phyloP scores from a whole-genome alignment of 371 early-diverging fungal species.

The Sporodiniella umbellata region DNA sequence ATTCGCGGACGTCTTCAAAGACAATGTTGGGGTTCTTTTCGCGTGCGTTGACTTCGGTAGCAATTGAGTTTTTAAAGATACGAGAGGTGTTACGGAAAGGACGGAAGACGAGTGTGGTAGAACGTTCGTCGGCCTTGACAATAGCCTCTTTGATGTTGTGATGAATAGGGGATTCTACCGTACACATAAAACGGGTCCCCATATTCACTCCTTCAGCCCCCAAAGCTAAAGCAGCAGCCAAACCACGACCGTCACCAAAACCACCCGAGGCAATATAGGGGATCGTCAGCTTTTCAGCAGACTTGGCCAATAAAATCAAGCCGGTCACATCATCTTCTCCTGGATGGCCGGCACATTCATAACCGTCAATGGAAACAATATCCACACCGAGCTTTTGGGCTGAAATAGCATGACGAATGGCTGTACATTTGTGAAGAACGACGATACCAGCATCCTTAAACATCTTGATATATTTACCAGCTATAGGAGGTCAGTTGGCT shows the following conservation, averaged over 20 bases:
- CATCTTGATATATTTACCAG: slow-evolving; percentile 68
- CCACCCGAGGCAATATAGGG: slow-evolving; percentile 82
- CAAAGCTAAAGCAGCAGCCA: slow-evolving; percentile 67
- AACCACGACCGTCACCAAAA: slow-evolving; percentile 69
- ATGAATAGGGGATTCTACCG: slow-evolving; percentile 71
- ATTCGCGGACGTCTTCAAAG: slow-evolving; percentile 65
- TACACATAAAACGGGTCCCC: slow-evolving; percentile 85
- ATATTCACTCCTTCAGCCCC: slow-evolving; percentile 76
- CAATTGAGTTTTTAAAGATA: slow-evolving; percentile 73
- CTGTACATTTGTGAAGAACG: slow-evolving; percentile 77
- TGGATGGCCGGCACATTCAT: slow-evolving; percentile 84
- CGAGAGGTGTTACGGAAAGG: slow-evolving; percentile 79
- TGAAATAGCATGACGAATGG: slow-evolving; percentile 70
- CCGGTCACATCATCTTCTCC: slow-evolving; percentile 80
- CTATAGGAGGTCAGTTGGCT: slow-evolving; percentile 10
- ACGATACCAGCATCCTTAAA: slow-evolving; percentile 74
- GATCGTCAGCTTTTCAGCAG: slow-evolving; percentile 59
- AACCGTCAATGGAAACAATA: slow-evolving; percentile 73
- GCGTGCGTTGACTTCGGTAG: slow-evolving; percentile 63
- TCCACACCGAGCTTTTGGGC: slow-evolving; percentile 65
- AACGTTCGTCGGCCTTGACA: slow-evolving; percentile 66
- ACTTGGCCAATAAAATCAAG: slow-evolving; percentile 70
- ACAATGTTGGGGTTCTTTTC: slow-evolving; percentile 58
- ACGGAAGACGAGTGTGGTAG: slow-evolving; percentile 68
- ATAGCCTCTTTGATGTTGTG: slow-evolving; percentile 72